Percentiles rank a stretch among this genome's conserved stretches.
Conservation (phyloP, 2,329 filamentous ascomycete species). For the Penicillium sp. region DNA sequence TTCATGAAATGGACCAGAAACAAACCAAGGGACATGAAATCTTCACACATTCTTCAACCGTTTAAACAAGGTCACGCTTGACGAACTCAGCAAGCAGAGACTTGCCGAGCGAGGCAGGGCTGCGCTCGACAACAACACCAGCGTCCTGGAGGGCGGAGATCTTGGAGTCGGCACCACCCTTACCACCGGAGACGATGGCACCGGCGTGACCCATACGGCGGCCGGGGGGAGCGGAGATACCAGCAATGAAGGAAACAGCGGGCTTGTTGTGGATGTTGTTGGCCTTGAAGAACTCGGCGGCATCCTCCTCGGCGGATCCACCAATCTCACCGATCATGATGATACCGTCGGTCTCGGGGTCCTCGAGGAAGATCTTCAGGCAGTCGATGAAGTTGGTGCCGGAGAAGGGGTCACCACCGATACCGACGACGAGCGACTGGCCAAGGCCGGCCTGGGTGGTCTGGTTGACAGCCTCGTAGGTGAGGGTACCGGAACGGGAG, state of each 20-base stretch:
- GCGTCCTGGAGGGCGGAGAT: conserved; percentile 91
- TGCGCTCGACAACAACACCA: conserved; percentile 95
- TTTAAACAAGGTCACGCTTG: conserved; percentile 89
- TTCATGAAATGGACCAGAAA: conserved; percentile 15
- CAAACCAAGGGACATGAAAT: conserved; percentile 20
- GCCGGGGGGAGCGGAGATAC: conserved; percentile 95
- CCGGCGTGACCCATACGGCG: conserved; percentile 98
- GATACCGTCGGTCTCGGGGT: conserved; percentile 96
- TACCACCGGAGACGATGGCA: conserved; percentile 96
- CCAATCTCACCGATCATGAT: conserved; percentile 99
- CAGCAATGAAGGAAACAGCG: conserved; percentile 96
- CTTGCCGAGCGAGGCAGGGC: conserved; percentile 89
- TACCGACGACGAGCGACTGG: conserved; percentile 97
- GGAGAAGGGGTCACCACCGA: conserved; percentile 97
- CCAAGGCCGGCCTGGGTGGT: conserved; percentile 96
- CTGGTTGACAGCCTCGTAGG: conserved; percentile 99
- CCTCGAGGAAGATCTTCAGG: conserved; percentile 93
- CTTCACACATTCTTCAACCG: conserved; percentile 17
- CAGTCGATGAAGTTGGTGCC: conserved; percentile 99
- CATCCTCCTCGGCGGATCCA: conserved; percentile 95
- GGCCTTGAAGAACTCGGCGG: conserved; percentile 90
- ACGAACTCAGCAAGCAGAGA: conserved; percentile 94
- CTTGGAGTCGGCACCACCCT: conserved; percentile 98
- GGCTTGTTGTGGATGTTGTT: conserved; percentile 95
- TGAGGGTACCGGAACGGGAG: conserved; percentile 95